Evolutionary conservation across 75 land plant species (phyloP), one percentile per base, ranked within the genome.

Genomic region (Pinus taeda): DNA sequence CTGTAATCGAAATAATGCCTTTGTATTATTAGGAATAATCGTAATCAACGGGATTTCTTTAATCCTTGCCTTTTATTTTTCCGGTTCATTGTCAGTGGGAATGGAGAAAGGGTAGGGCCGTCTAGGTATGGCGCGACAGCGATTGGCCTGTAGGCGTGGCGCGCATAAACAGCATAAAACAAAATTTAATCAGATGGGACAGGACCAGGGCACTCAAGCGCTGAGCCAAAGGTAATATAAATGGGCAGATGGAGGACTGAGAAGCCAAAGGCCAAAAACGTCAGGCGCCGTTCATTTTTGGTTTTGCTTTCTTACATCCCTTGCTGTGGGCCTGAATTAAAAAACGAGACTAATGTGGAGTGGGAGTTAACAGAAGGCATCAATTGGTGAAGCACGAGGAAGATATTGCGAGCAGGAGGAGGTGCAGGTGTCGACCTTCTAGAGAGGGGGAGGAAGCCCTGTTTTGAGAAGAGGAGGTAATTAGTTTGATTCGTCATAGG

Each of bases 91-190:
- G 49, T 69, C n/a, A 69, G 71, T 69, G 71, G 71, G 71, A 37
- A 69, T 69, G 37, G 71, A 42, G 53, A n/a, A 37, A 69, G 22
- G 53, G 71, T 69, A 42, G 71, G 53, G 71, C 42, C 71, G 71
- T 69, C 37, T 21, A 42, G 37, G n/a, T 8, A 69, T 42, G 53
- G 71, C 11, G 21, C n/a, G 71, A 69, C 42, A 36, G 71, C 53
- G 71, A 69, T 22, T 9, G 17, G n/a, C 3, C 42, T 21, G 55
- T 45, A 69, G 71, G 71, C 55, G 71, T 69, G 71, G 71, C 49
- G 71, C 71, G 71, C 71, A 69, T 37, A 69, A 69, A 69, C 71
- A 42, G 49, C 33, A 65, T 17, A 29, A 65, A 65, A 65, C 37
- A 15, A 65, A 49, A 49, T 49, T 49, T 65, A 65, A 65, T 65